Evolutionary conservation across 257 asterid genomes (phyloP), one percentile per base, ranked within the genome.

Genomic region (Fraxinus excelsior): DNA sequence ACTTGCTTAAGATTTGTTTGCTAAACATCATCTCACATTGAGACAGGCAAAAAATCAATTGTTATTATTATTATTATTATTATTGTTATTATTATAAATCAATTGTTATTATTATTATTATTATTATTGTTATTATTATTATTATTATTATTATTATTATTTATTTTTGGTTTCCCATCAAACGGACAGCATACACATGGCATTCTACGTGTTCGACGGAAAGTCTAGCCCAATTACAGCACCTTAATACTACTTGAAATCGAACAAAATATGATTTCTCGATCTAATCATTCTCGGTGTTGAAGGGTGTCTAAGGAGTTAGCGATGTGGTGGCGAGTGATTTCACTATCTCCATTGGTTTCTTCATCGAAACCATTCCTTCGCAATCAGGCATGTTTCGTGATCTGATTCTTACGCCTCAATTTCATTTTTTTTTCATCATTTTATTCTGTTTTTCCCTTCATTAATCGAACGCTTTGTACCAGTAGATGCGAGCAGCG

Each of bases 321-420:
- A 62, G 86, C 82, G 79, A 93, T 93, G 98, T 91, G 96, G 97
- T 82, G 90, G 89, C 97, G 94, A 75, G 83, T 79, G 56, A 80
- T 80, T 78, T 84, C 90, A 77, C 86, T 88, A 11, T 86, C 88
- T 76, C 82, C 83, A 67, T 81, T 86, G 67, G 58, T 86, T 83
- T 84, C 87, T 37, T 84, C 85, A 38, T 79, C 91, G 67, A 81
- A 85, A 74, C 83, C 85, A 72, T 80, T 87, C 56, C 82, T 82
- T 70, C 85, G 80, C 51, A 78, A 84, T 81, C 97, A 87, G 84
- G 98, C 86, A 80, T 29, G 64, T 13, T 70, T 13, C 13, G 13
- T 73, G 8, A 72, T 81, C 71, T 14, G 35, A 74, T 74, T 65
- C 66, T 68, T 14, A 0, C 35, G 31, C 1, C 65, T 10, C 77